Conservation (phyloP, 768 basidiomycete genomes). For the Steccherinum ochraceum region DNA sequence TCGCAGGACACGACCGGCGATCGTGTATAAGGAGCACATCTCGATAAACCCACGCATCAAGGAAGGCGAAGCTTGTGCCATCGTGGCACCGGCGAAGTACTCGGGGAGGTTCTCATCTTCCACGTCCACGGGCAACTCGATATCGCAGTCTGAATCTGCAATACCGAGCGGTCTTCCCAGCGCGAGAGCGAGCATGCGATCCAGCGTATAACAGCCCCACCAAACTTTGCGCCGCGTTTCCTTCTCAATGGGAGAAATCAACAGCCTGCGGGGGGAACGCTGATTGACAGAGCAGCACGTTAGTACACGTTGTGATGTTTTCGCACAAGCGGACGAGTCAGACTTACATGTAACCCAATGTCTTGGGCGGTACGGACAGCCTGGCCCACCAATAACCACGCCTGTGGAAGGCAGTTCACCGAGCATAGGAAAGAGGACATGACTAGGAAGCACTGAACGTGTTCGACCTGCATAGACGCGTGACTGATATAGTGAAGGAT, state of each 20-base stretch:
- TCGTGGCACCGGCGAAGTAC: conserved; percentile 60
- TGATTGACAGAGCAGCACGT: conserved; percentile 23
- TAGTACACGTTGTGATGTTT: conserved; percentile 3
- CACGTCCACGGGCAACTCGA: conserved; percentile 75
- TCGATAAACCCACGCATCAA: conserved; percentile 83
- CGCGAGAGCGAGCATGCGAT: conserved; percentile 88
- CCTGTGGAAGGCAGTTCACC: conserved; percentile 89
- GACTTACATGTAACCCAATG: conserved; percentile 82
- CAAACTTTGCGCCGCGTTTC: conserved; percentile 88
- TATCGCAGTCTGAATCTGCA: conserved; percentile 88
- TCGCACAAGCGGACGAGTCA: conserved; percentile 3
- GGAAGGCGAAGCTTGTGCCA: conserved; percentile 50
- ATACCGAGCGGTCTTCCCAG: conserved; percentile 84
- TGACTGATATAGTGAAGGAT: conserved; percentile 91
- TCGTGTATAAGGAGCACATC: conserved; percentile 73
- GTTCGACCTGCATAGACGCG: conserved; percentile 74
- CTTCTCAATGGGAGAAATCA: conserved; percentile 70
- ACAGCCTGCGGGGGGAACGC: conserved; percentile 78
- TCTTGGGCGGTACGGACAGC: conserved; percentile 88
- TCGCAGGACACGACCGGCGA: conserved; percentile 75
- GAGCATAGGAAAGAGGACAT: conserved; percentile 90
- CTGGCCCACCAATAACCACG: conserved; percentile 89
- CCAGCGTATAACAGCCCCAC: conserved; percentile 91
- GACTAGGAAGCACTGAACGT: conserved; percentile 87
- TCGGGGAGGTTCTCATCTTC: conserved; percentile 75